phyloP scores from a whole-genome alignment of 1,284 basidiomycete genomes.

The Pterulicium gracile region DNA sequence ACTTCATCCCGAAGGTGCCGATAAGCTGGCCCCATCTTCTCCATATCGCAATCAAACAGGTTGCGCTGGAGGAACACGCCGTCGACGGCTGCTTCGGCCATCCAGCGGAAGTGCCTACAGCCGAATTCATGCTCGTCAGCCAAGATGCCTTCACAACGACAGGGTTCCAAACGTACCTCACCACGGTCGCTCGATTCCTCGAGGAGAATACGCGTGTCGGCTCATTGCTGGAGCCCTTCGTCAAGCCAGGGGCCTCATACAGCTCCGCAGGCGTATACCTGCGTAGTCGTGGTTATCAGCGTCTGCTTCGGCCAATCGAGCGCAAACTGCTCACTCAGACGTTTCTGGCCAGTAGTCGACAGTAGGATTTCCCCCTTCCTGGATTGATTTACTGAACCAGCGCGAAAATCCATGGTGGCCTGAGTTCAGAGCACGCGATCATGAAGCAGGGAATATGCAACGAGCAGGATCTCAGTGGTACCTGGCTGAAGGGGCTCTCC shows the following conservation, averaged over 20 bases:
- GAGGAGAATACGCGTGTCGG: conserved; percentile 66
- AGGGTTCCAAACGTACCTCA: conserved; percentile 29
- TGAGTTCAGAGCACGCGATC: no score
- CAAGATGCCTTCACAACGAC: not conserved
- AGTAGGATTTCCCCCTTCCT: conserved; percentile 55
- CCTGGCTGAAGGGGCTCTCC: conserved; percentile 53
- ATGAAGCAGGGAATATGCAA: no score
- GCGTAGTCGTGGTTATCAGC: no score
- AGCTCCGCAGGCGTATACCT: conserved; percentile 57
- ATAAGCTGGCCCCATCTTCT: conserved; percentile 40
- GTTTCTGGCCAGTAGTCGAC: conserved; percentile 69
- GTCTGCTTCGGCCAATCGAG: not conserved
- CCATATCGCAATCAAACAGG: conserved; percentile 48
- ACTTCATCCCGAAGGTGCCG: conserved; percentile 59
- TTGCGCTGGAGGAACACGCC: conserved; percentile 73
- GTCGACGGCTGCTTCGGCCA: conserved; percentile 68
- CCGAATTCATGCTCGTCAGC: not conserved
- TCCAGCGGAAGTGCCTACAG: conserved; percentile 68
- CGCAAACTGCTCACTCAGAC: conserved; percentile 27
- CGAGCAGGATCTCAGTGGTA: no score
- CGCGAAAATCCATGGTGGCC: conserved; percentile 78
- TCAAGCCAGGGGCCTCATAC: conserved; percentile 31
- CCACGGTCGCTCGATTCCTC: conserved; percentile 59
- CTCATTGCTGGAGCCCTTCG: conserved; percentile 35
- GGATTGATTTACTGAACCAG: conserved; percentile 59